phyloP scores from a whole-genome alignment of 2,329 filamentous ascomycete species.

The Fusarium agapanthi region DNA sequence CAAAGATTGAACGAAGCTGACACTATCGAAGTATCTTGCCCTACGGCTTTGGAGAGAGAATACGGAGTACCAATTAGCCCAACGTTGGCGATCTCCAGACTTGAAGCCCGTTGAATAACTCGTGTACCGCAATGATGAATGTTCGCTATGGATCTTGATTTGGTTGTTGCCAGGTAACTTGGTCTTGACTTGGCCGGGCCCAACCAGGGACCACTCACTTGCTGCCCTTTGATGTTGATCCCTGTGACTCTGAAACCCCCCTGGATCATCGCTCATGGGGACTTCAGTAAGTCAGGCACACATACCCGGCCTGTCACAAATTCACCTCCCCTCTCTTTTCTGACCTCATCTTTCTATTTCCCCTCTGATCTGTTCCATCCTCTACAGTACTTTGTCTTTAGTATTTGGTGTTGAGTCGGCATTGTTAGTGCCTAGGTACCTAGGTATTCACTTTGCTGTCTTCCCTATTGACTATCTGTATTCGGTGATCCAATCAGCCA shows the following conservation, averaged over 20 bases:
- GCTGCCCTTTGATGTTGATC: slow-evolving; percentile 38
- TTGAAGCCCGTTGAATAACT: slow-evolving; percentile 9
- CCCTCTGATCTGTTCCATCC: slow-evolving; percentile 4
- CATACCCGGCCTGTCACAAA: slow-evolving; percentile 2
- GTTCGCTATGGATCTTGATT: slow-evolving; percentile 6
- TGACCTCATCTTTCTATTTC: slow-evolving; percentile 18
- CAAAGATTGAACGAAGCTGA: neutral
- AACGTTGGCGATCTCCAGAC: slow-evolving; percentile 8
- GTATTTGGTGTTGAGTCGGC: neutral
- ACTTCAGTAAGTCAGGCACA: slow-evolving; percentile 10
- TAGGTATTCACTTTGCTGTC: neutral
- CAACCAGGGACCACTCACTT: slow-evolving; percentile 17
- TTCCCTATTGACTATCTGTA: neutral
- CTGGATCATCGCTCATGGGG: slow-evolving; percentile 34
- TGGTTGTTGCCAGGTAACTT: slow-evolving; percentile 14
- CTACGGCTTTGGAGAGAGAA: neutral
- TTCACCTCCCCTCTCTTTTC: slow-evolving; percentile 11
- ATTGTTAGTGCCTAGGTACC: neutral
- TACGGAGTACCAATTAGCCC: neutral
- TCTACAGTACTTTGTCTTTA: neutral
- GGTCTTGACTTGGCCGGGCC: neutral
- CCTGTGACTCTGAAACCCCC: slow-evolving; percentile 43
- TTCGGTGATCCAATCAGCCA: neutral
- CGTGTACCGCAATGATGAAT: neutral
- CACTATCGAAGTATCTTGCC: slow-evolving; percentile 6